A percentile compares a stretch with the other conserved stretches of the same genome.
Conservation (phyloP, 495 filamentous ascomycete genomes). For the Talaromyces borbonicus region DNA sequence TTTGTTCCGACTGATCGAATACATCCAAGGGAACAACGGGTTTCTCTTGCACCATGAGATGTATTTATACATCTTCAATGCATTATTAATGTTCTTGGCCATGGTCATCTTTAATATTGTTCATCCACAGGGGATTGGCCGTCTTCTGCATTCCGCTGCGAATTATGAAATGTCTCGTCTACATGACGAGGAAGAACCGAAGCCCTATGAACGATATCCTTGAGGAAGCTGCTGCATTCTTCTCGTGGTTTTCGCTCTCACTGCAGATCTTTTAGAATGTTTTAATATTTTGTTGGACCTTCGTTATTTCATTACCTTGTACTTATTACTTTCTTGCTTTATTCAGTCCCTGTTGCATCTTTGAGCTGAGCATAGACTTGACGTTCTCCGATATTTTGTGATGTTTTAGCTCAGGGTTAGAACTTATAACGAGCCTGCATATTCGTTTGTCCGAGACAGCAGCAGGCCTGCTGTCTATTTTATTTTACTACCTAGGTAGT, state of each 20-base stretch:
- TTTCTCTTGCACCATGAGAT: slow-evolving; percentile 45
- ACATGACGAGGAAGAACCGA: neutral
- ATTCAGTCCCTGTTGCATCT: neutral
- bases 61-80: slow-evolving; percentile 56
- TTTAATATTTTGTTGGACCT: slow-evolving; percentile 2
- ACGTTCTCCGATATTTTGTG: slow-evolving; percentile 1
- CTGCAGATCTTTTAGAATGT: neutral
- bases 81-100: slow-evolving; percentile 44
- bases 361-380: neutral
- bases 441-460: slow-evolving; percentile 2
- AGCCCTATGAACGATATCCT: neutral
- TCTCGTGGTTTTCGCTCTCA: neutral
- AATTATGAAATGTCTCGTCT: slow-evolving; percentile 1
- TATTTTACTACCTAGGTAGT: slow-evolving; percentile 3
- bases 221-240: slow-evolving; percentile 1
- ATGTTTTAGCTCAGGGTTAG: slow-evolving; percentile 1
- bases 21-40: slow-evolving; percentile 44
- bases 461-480: slow-evolving; percentile 4
- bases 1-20: slow-evolving; percentile 55
- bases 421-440: neutral
- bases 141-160: neutral
- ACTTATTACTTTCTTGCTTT: neutral
- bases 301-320: neutral
- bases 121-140: slow-evolving; percentile 22
- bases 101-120: slow-evolving; percentile 37